Evolutionary conservation across 345 rosid species (phyloP).

Genomic region (Populus ilicifolia): DNA sequence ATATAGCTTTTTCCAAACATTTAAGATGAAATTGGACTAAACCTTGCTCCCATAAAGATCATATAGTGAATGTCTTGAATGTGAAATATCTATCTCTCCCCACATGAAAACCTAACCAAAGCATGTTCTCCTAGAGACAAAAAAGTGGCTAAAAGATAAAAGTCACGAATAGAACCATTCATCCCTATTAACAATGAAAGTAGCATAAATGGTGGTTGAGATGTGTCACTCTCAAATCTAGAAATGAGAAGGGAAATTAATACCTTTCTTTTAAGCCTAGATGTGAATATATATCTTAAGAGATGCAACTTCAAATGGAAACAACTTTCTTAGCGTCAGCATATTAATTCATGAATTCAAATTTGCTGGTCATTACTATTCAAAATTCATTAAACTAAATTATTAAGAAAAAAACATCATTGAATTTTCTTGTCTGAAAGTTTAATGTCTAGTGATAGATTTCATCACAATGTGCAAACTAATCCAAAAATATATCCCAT

Average conservation of each 20-base stretch:
- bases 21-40: not conserved
- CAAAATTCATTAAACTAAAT: too few relatives aligned
- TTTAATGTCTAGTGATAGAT: too few relatives aligned
- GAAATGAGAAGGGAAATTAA: not conserved
- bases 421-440: too few relatives aligned
- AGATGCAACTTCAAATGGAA: not conserved
- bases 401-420: too few relatives aligned
- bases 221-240: constrained; percentile 10
- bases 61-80: constrained; percentile 1
- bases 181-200: not conserved
- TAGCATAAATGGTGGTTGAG: not conserved
- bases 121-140: not conserved
- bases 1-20: not conserved
- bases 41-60: constrained; percentile 1
- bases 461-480: too few relatives aligned
- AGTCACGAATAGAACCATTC: not conserved
- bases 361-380: too few relatives aligned
- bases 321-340: not conserved
- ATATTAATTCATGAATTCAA: too few relatives aligned
- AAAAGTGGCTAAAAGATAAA: constrained; percentile 2
- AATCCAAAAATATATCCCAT: not conserved
- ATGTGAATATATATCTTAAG: not conserved
- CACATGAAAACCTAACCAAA: not conserved
- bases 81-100: not conserved
- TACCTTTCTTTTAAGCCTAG: not conserved